Conservation (phyloP, 208 protist species). For the Trypanosoma scelopori region DNA sequence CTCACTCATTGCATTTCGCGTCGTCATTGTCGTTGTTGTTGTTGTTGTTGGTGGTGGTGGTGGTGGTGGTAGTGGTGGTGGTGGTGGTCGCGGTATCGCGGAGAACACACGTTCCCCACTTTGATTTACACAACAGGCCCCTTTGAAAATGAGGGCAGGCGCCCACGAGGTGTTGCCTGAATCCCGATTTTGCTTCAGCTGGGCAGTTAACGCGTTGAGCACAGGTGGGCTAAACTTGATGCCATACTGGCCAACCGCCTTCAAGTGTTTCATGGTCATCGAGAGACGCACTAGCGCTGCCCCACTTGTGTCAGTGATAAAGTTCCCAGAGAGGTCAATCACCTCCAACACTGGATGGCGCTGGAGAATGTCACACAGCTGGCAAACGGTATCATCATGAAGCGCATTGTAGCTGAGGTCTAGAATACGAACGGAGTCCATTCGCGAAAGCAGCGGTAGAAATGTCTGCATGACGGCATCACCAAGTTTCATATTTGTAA, state of each 20-base stretch:
- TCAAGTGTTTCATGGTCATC: constrained; percentile 35
- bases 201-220: constrained; percentile 8
- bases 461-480: constrained; percentile 44
- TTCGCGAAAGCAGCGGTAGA: constrained; percentile 44
- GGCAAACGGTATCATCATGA: constrained; percentile 34
- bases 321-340: constrained; percentile 62
- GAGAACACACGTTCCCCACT: not conserved
- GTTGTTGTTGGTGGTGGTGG: too few relatives aligned
- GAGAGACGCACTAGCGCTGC: constrained; percentile 40
- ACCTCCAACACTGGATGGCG: constrained; percentile 46
- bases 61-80: not conserved
- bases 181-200: constrained; percentile 1
- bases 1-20: not conserved
- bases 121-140: not conserved
- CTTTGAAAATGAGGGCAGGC: not conserved
- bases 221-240: constrained; percentile 34
- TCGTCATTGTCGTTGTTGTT: not conserved
- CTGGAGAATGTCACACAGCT: constrained; percentile 28
- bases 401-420: constrained; percentile 62
- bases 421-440: constrained; percentile 49
- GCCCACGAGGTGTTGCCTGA: not conserved
- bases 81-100: not conserved
- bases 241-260: constrained; percentile 32
- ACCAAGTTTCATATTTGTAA: constrained; percentile 40
- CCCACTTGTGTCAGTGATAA: constrained; percentile 37